Conservation (phyloP, 2,329 filamentous ascomycete species). For the Huntiella decipiens region DNA sequence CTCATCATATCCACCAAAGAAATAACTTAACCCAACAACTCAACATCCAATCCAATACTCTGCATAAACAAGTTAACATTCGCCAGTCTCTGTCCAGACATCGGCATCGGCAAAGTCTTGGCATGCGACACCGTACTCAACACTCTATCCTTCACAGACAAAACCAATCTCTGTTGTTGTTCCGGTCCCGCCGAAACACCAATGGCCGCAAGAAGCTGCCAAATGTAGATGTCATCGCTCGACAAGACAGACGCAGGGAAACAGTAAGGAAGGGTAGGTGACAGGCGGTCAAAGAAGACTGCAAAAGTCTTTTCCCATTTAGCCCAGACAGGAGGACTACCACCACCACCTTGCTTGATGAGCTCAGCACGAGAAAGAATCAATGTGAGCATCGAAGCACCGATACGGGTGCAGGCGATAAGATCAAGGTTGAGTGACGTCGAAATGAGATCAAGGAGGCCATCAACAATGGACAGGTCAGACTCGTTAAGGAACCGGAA, state of each 20-base stretch:
- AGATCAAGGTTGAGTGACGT: constrained; percentile 66
- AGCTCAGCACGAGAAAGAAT: constrained; percentile 87
- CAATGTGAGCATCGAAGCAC: constrained; percentile 79
- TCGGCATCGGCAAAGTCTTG: constrained; percentile 73
- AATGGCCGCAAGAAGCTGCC: constrained; percentile 92
- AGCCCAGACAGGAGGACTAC: constrained; percentile 54
- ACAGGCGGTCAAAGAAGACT: constrained; percentile 67
- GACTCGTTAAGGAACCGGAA: constrained; percentile 84
- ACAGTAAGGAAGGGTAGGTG: constrained; percentile 64
- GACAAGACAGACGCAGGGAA: constrained; percentile 86
- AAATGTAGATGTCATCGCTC: constrained; percentile 87
- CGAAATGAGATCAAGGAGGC: constrained; percentile 68
- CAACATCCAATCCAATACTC: constrained; percentile 94
- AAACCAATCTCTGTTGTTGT: constrained; percentile 83
- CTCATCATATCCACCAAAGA: not conserved
- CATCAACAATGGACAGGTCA: constrained; percentile 75
- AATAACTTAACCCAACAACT: constrained; percentile 28
- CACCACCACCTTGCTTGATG: constrained; percentile 60
- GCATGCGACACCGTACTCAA: constrained; percentile 83
- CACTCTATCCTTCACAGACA: constrained; percentile 93
- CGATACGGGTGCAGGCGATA: constrained; percentile 74
- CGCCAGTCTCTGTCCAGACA: constrained; percentile 63
- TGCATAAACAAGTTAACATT: constrained; percentile 98
- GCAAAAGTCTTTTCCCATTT: constrained; percentile 77
- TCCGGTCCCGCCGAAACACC: constrained; percentile 85